Evolutionary conservation across 306 rosid species (phyloP), one percentile per base, ranked within the genome.

Genomic region (Spatholobus suberectus): DNA sequence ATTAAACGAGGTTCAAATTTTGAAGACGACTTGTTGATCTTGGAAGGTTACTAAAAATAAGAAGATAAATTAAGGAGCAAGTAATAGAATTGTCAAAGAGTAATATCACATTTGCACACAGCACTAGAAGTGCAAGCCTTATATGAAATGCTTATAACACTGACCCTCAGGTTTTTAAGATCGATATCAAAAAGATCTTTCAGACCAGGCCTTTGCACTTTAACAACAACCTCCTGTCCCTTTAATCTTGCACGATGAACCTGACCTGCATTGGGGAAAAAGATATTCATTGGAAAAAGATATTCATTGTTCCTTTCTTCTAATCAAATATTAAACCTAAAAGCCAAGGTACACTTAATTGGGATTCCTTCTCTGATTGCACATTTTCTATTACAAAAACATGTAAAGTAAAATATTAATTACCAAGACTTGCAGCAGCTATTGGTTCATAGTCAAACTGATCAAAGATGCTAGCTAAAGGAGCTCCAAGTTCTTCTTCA

Each of bases 351-450:
- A 49, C 78, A 79, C 34, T 59, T 49, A 51, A 80, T 43, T 71
- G 9, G 11, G 20, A 47, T 71, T 62, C 82, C 81, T 37, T 72
- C 52, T 40, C 18, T 69, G 18, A 54, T 46, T 67, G 73, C 32
- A 84, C 63, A 67, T 18, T 70, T 37, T 52, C 35, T 27, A 62
- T 77, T 44, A 81, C n/a, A 70, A 27, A 71, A 52, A 66, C 54
- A 43, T 34, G 37, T 23, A 81, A 70, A 81, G 61, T 70, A 73
- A 77, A 82, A 84, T 74, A 46, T 59, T 62, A 75, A 69, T 90
- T 90, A 96, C 99, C 99, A 69, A 96, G 98, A 96, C 99, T 96
- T 78, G 99, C 99, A 61, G 99, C 99, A 78, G 99, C 99, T 68
- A 96, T 94, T 78, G 98, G 99, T 84, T 96, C 99, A 85, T 85